Evolutionary conservation across 1,284 basidiomycete species (phyloP).

Genomic region (Kalmanozyma brasiliensis): DNA sequence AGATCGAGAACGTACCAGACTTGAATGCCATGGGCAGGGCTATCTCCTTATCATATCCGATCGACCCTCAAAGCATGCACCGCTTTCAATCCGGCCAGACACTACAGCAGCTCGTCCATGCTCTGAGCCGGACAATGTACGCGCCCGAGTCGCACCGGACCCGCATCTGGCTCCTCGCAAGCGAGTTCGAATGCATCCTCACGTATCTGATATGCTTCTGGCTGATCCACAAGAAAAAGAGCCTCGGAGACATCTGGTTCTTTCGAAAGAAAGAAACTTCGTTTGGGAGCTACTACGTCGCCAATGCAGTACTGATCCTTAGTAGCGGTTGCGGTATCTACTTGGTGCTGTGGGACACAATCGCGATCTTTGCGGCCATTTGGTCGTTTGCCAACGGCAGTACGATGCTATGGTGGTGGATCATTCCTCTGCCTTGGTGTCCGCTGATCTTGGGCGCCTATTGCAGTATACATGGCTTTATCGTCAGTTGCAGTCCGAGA

Average conservation of each 20-base stretch:
- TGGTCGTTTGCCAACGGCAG: slow-evolving; percentile 1
- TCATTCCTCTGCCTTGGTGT: slow-evolving; percentile 9
- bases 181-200: slow-evolving; percentile 6
- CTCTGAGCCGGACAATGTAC: slow-evolving; percentile 1
- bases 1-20: no score
- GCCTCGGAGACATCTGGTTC: slow-evolving; percentile 14
- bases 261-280: not conserved
- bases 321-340: slow-evolving; percentile 2
- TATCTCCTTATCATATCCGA: not conserved
- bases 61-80: not conserved
- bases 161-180: slow-evolving; percentile 6
- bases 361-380: not conserved
- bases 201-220: not conserved
- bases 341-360: slow-evolving; percentile 4
- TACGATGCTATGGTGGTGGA: slow-evolving; percentile 15
- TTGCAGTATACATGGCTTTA: slow-evolving; percentile 14
- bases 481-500: slow-evolving; percentile 13
- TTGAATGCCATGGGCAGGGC: no score
- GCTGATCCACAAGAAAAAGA: slow-evolving; percentile 10
- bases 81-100: slow-evolving; percentile 9
- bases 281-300: slow-evolving; percentile 5
- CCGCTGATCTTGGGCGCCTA: slow-evolving; percentile 9
- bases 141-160: not conserved
- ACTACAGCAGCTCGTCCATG: not conserved
- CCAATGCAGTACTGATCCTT: slow-evolving; percentile 12